Evolutionary conservation across 441 rosid genomes (phyloP).

Genomic region (Pelargonium australe): DNA sequence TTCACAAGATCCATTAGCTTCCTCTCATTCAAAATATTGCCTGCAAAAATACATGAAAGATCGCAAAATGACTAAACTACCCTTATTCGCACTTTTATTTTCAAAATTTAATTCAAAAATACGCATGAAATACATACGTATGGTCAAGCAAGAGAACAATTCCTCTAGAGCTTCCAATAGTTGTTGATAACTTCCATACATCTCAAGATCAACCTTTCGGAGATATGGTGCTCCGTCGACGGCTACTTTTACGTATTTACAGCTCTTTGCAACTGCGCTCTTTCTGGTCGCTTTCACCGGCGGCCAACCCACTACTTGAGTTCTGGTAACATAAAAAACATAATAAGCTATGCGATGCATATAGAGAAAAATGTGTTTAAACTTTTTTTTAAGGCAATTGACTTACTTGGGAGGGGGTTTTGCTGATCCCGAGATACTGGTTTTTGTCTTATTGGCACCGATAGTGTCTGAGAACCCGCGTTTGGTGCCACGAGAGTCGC

Average conservation of each 20-base stretch:
- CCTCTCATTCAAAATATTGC: slow-evolving; percentile 32
- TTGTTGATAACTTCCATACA: slow-evolving; percentile 34
- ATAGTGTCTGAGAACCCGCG: slow-evolving; percentile 33
- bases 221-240: slow-evolving; percentile 64
- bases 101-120: not conserved
- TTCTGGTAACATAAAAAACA: not conserved
- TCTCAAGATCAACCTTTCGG: slow-evolving; percentile 49
- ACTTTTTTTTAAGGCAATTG: too few species aligned
- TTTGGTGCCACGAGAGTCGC: slow-evolving; percentile 31
- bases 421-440: not conserved
- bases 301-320: slow-evolving; percentile 64
- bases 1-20: slow-evolving; percentile 25
- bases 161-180: slow-evolving; percentile 35
- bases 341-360: too few species aligned
- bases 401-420: not conserved
- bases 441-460: slow-evolving; percentile 21
- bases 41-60: slow-evolving; percentile 17
- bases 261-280: slow-evolving; percentile 26
- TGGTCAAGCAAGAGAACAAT: slow-evolving; percentile 40
- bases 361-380: too few species aligned
- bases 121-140: slow-evolving; percentile 22
- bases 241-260: slow-evolving; percentile 54
- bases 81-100: not conserved
- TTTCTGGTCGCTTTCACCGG: slow-evolving; percentile 50
- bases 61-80: not conserved